These are phyloP conservation scores for Penicillium subrubescens DNA, from an alignment of 495 filamentous ascomycete genomes.

Conservation along the genomic window DNA sequence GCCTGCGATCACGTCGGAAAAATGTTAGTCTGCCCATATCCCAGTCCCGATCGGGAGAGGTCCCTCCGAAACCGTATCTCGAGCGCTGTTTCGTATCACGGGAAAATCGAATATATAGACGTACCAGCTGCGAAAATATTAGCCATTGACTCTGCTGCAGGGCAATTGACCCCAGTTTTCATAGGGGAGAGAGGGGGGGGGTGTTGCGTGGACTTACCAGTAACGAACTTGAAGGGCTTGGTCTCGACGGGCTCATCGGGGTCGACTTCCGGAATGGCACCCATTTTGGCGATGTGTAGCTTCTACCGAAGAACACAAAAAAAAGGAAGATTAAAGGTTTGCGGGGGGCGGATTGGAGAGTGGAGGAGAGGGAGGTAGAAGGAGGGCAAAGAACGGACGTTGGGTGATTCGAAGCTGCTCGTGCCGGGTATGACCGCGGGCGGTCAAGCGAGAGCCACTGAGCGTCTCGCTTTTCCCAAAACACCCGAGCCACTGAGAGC, in stretches of 20 bases:
- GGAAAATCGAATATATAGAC: slow-evolving; percentile 27
- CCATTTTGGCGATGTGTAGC: slow-evolving; percentile 45
- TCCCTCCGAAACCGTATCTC: slow-evolving; percentile 13
- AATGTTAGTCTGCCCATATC: slow-evolving; percentile 34
- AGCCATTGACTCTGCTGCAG: slow-evolving; percentile 49
- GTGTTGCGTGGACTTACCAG: slow-evolving; percentile 65
- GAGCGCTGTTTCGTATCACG: slow-evolving; percentile 16
- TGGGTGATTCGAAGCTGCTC: slow-evolving; percentile 45
- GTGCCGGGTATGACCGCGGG: slow-evolving; percentile 46
- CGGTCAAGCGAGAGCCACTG: slow-evolving; percentile 50
- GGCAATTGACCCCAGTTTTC: slow-evolving; percentile 30
- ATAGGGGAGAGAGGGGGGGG: slow-evolving; percentile 20
- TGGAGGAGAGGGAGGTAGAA: slow-evolving; percentile 26
- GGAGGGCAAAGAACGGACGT: slow-evolving; percentile 30
- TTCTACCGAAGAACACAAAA: slow-evolving; percentile 26
- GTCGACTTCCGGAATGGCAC: slow-evolving; percentile 73
- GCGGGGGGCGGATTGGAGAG: slow-evolving; percentile 13
- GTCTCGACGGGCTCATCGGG: slow-evolving; percentile 82
- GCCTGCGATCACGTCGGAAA: slow-evolving; percentile 56
- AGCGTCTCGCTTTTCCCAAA: slow-evolving; percentile 42
- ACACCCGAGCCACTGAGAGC: slow-evolving; percentile 40
- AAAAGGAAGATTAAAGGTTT: slow-evolving; percentile 16
- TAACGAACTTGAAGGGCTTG: slow-evolving; percentile 99
- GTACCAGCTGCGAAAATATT: slow-evolving; percentile 49
- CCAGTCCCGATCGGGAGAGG: slow-evolving; percentile 20